Evolutionary conservation across 2,329 filamentous ascomycete species (phyloP).

Genomic region (Talaromyces sp.): DNA sequence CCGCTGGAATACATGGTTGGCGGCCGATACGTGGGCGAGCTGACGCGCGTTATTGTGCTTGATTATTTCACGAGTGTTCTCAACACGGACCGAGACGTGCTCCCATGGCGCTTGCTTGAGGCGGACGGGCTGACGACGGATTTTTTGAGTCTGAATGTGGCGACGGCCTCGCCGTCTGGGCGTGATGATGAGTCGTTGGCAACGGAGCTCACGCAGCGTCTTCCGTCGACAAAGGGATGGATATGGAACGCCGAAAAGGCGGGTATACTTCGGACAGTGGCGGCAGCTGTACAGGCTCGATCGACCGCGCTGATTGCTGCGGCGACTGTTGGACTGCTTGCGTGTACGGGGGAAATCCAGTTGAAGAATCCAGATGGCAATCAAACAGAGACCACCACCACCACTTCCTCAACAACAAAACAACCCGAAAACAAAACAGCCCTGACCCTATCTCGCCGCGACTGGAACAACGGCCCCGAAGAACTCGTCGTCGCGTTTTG

Average conservation of each 20-base stretch:
- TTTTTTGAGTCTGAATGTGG: conserved; percentile 58
- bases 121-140: conserved; percentile 9
- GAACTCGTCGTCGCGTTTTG: conserved; percentile 72
- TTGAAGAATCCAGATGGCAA: conserved; percentile 19
- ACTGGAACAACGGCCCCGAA: conserved; percentile 34
- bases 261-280: conserved; percentile 55
- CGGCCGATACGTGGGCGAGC: conserved; percentile 67
- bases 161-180: conserved; percentile 31
- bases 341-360: conserved; percentile 59
- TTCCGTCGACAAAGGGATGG: conserved; percentile 43
- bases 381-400: not conserved
- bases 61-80: conserved; percentile 53
- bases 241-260: conserved; percentile 59
- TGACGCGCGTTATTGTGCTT: conserved; percentile 62
- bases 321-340: conserved; percentile 61
- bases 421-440: not conserved
- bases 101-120: conserved; percentile 42
- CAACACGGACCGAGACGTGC: conserved; percentile 29
- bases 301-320: conserved; percentile 68
- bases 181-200: conserved; percentile 43
- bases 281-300: conserved; percentile 62
- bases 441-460: conserved; percentile 10
- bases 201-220: conserved; percentile 44
- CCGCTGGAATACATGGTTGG: conserved; percentile 76
- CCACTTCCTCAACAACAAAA: not conserved